Evolutionary conservation across 805 yeast genomes (phyloP).

Genomic region (Peterozyma xylosa): DNA sequence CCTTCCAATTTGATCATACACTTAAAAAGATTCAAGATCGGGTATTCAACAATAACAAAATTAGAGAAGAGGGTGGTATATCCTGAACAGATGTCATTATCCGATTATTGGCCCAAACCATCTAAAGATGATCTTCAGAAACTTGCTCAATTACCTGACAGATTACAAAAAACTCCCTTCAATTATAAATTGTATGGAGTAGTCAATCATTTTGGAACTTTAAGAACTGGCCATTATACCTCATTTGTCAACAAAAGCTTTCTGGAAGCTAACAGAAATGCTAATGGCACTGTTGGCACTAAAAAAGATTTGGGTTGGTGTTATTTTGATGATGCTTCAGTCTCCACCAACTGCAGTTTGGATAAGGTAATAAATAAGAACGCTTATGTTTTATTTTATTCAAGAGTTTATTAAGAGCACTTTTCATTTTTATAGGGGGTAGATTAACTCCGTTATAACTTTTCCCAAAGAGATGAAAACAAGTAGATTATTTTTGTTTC

Average conservation of each 20-base stretch:
- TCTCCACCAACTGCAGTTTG: conserved; percentile 41
- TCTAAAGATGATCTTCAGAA: too few species aligned
- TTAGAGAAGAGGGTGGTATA: conserved; percentile 60
- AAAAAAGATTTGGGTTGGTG: conserved; percentile 42
- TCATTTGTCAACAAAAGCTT: conserved; percentile 43
- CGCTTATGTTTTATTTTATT: conserved; percentile 81
- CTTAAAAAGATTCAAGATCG: conserved; percentile 68
- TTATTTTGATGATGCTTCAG: conserved; percentile 72
- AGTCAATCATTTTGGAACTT: conserved; percentile 75
- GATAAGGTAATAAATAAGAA: conserved; percentile 57
- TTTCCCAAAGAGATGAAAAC: too few species aligned
- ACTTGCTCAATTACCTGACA: conserved; percentile 35
- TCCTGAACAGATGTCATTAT: conserved; percentile 50
- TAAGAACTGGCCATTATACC: conserved; percentile 87
- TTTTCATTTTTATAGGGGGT: background rate
- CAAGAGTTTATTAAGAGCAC: conserved; percentile 25
- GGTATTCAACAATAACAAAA: conserved; percentile 42
- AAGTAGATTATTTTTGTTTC: too few species aligned
- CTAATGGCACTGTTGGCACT: conserved; percentile 23
- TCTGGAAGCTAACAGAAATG: background rate
- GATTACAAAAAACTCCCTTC: conserved; percentile 81
- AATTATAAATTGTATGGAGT: conserved; percentile 72
- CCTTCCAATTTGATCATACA: conserved; percentile 80
- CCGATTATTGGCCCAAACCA: conserved; percentile 62
- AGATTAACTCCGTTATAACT: too few species aligned